Conservation (phyloP, 2,329 filamentous ascomycete genomes). For the Trichoderma arundinaceum region DNA sequence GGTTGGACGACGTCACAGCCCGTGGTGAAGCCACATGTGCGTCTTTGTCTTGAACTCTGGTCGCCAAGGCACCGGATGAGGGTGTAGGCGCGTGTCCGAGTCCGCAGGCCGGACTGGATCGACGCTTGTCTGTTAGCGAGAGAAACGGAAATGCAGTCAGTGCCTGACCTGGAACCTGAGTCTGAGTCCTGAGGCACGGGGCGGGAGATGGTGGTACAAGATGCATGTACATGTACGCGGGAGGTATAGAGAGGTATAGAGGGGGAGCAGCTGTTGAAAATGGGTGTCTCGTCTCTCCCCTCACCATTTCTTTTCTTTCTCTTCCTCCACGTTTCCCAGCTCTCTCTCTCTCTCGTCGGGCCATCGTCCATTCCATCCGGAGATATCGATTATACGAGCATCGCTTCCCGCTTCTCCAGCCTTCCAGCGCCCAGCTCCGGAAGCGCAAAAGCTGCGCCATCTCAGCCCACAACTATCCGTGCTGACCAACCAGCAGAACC, state of each 20-base stretch:
- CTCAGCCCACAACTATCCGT: slow-evolving; percentile 5
- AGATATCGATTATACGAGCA: slow-evolving; percentile 19
- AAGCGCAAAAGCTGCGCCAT: slow-evolving; percentile 21
- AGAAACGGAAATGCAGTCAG: too few relatives aligned
- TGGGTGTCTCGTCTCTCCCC: not conserved
- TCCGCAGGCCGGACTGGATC: not conserved
- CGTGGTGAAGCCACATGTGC: slow-evolving; percentile 22
- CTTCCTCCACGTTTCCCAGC: too few relatives aligned
- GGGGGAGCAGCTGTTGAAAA: not conserved
- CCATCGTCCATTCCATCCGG: not conserved
- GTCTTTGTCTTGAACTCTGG: slow-evolving; percentile 3
- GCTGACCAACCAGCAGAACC: slow-evolving; percentile 32
- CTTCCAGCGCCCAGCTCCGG: not conserved
- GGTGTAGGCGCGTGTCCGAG: slow-evolving; percentile 11
- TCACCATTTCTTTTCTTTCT: too few relatives aligned
- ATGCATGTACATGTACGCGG: not conserved
- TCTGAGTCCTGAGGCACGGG: not conserved
- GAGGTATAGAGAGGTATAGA: not conserved
- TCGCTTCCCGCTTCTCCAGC: not conserved
- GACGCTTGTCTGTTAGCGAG: not conserved
- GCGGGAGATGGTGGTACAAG: not conserved
- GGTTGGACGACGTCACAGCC: slow-evolving; percentile 24
- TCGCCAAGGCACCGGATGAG: not conserved
- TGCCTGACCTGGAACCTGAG: too few relatives aligned
- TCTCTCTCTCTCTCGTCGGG: not conserved